phyloP scores from a whole-genome alignment of 345 rosid species.

The Cardamine resedifolia region DNA sequence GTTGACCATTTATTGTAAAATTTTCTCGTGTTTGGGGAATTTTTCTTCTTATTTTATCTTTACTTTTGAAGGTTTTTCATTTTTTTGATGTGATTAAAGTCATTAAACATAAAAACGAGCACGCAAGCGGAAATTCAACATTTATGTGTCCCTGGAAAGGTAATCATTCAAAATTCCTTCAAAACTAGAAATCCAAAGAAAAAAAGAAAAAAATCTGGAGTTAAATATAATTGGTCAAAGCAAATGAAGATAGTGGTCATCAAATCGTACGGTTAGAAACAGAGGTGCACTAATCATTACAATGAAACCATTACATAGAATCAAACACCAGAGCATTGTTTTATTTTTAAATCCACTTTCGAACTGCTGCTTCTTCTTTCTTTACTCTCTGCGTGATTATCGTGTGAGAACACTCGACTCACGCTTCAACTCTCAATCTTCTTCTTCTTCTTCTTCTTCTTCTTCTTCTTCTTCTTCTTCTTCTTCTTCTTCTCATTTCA shows the following conservation, averaged over 20 bases:
- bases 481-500: too few species aligned
- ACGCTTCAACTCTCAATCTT: conserved; percentile 27
- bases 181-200: background rate
- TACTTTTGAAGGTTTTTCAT: background rate
- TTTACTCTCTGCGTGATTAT: conserved; percentile 21
- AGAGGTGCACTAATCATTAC: background rate
- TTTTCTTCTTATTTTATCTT: conserved; percentile 7
- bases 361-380: conserved; percentile 34
- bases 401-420: conserved; percentile 23
- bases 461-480: conserved; percentile 13
- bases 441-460: conserved; percentile 9
- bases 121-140: conserved; percentile 21
- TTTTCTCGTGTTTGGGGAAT: conserved; percentile 30
- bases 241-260: background rate
- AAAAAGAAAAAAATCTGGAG: background rate
- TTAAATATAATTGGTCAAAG: background rate
- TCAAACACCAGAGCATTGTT: conserved; percentile 3
- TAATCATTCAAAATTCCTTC: background rate
- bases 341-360: conserved; percentile 19
- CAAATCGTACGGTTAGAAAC: conserved; percentile 27
- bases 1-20: conserved; percentile 3
- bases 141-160: background rate
- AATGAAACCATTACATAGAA: background rate
- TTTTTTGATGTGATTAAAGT: background rate
- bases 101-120: conserved; percentile 1